These are phyloP conservation scores for Clathrus columnatus DNA, from an alignment of 768 basidiomycete genomes.

Conservation along the genomic window DNA sequence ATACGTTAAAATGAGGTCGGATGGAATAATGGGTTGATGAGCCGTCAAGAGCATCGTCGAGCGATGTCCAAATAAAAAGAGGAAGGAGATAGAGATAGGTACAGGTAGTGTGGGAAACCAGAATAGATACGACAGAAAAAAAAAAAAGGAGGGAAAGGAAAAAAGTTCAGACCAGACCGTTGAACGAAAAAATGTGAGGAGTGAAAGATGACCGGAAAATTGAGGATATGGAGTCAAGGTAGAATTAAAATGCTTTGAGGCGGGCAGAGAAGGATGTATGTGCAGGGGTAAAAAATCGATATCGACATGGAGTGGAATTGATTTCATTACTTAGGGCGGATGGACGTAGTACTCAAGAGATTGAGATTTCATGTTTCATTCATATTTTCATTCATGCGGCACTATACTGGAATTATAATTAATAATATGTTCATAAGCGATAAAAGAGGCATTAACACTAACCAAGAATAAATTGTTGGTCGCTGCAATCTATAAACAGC, in stretches of 20 bases:
- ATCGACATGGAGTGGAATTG: too few species aligned
- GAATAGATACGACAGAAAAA: conserved; percentile 4
- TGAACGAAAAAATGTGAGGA: neutral
- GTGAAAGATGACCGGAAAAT: neutral
- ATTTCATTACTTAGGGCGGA: too few species aligned
- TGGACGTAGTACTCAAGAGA: too few species aligned
- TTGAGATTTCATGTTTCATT: neutral
- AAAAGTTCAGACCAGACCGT: conserved; percentile 8
- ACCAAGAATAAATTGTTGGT: conserved; percentile 88
- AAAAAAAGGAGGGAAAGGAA: neutral
- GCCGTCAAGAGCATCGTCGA: neutral
- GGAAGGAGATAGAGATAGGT: neutral
- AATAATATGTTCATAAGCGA: neutral
- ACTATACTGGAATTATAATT: conserved; percentile 37
- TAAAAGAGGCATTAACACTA: neutral
- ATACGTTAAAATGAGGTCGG: too few species aligned
- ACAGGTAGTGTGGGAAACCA: neutral
- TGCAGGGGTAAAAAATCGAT: too few species aligned
- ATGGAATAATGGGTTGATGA: neutral
- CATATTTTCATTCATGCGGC: conserved; percentile 37
- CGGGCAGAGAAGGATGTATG: too few species aligned
- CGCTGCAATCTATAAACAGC: conserved; percentile 67
- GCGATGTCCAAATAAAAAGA: neutral
- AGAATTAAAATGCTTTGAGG: too few species aligned
- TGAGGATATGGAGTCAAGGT: too few species aligned